Evolutionary conservation across 257 asterid species (phyloP).

Genomic region (Jaltomata sinuosa): DNA sequence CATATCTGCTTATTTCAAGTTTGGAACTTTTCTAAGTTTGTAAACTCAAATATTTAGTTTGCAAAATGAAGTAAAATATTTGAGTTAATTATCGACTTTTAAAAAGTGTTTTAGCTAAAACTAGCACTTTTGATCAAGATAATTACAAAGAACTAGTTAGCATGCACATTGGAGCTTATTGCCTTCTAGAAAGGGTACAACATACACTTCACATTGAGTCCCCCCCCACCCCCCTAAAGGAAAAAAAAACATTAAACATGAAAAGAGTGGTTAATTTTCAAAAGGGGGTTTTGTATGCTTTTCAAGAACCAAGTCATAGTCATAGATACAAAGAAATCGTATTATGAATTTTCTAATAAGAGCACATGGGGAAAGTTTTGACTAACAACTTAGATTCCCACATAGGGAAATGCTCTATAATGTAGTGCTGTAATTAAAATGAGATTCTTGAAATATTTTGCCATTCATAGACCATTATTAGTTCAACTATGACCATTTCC

Average conservation of each 20-base stretch:
- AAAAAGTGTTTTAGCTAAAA: neutral
- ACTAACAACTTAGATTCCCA: conserved; percentile 19
- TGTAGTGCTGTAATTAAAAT: neutral
- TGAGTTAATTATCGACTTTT: neutral
- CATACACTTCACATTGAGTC: neutral
- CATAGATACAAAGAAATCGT: neutral
- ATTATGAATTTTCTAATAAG: conserved; percentile 14
- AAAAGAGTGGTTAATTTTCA: neutral
- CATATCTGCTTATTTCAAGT: neutral
- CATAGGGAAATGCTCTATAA: conserved; percentile 20
- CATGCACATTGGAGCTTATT: neutral
- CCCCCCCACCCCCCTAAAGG: too few species aligned
- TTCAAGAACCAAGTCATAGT: neutral
- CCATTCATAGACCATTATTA: conserved; percentile 1
- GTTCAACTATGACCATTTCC: neutral
- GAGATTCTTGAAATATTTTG: conserved; percentile 3
- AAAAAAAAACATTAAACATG: neutral
- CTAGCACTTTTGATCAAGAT: neutral
- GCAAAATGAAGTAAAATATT: neutral
- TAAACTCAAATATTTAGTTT: neutral
- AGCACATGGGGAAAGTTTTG: conserved; percentile 44
- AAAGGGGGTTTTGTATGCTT: neutral
- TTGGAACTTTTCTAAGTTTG: neutral
- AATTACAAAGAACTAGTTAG: neutral
- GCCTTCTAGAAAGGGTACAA: neutral